Evolutionary conservation across 208 protist species (phyloP).

Genomic region (Wallacemonas sp.): DNA sequence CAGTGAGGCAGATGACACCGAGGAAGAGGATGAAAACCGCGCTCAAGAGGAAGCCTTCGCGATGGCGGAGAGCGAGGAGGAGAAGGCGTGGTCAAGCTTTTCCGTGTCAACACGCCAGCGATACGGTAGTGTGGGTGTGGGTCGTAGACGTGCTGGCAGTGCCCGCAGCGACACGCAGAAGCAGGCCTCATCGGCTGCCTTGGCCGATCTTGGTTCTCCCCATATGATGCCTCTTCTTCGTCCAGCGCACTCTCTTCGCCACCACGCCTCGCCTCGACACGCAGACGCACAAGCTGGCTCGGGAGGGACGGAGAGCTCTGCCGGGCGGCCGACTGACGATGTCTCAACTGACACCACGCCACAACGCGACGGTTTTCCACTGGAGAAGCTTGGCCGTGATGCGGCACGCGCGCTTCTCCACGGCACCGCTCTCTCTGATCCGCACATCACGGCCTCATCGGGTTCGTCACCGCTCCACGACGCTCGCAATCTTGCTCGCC

Average conservation of each 20-base stretch:
- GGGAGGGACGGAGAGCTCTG: too few relatives aligned
- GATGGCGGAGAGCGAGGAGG: conserved; percentile 5
- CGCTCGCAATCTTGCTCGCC: too few relatives aligned
- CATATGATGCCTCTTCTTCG: too few relatives aligned
- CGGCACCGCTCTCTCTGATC: background rate
- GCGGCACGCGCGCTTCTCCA: background rate
- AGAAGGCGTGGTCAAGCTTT: background rate
- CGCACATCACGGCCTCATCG: too few relatives aligned
- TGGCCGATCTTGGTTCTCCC: too few relatives aligned
- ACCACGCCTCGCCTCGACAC: too few relatives aligned
- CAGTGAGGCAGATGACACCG: background rate
- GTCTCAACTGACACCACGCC: background rate
- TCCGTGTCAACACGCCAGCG: background rate
- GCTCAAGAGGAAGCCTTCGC: background rate
- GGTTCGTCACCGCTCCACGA: too few relatives aligned
- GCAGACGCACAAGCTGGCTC: too few relatives aligned
- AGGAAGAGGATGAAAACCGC: conserved; percentile 6
- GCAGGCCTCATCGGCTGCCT: too few relatives aligned
- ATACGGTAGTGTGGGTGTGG: background rate
- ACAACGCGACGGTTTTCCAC: background rate
- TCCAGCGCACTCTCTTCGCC: too few relatives aligned
- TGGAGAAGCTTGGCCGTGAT: background rate
- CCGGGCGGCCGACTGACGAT: too few relatives aligned
- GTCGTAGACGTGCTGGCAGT: background rate
- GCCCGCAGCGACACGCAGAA: background rate